Base-by-base conservation (phyloP, 192 early-diverging fungal genomes). In the Coemansia biformis region DNA sequence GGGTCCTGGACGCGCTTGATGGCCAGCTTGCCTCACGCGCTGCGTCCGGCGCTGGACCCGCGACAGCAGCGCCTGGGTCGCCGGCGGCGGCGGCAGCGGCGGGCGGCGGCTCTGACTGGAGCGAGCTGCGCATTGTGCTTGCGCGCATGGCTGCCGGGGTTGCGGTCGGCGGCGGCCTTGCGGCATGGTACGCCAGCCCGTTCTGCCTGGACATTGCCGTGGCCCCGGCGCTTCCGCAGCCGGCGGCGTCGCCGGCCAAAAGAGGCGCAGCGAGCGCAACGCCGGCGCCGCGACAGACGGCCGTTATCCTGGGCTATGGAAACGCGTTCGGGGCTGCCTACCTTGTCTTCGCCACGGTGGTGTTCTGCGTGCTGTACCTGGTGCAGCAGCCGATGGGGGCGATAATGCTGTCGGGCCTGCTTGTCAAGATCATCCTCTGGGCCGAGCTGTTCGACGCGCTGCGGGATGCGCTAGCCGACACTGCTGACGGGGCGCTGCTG, bases 351-450 rank as follows among this genome's bases (percentile, higher is more conserved):
- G 45, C 70, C 15, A 78, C 77, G 1, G 78, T 79, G 13, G 49
- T 81, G 38, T 87, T 84, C 59, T 52, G 83, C 49, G 61, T 83
- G 23, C 62, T 90, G 51, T 63, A 62, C 24, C 56, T 87, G 51
- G 77, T 84, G 17, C 88, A 90, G 57, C 87, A 89, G 54, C 90
- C 90, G 8, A 80, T 88, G 77, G 90, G 90, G 12, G 85, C 81
- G 10, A 60, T 85, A 22, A 76, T 77, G 66, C 48, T 83, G 16
- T 75, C 71, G 8, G 26, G 72, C 5, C 56, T 75, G 15, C 31
- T 81, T 29, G 43, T 74, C 19, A 58, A 75, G 46, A 67, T 79
- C 6, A 18, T 79, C 4, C 38, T 58, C 17, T 48, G 70, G 26
- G 47, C 77, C 7, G 79, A 85, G 34, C 19, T 76, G 26, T 73